Evolutionary conservation across 257 asterid species (phyloP).

Genomic region (Gentiana straminea): DNA sequence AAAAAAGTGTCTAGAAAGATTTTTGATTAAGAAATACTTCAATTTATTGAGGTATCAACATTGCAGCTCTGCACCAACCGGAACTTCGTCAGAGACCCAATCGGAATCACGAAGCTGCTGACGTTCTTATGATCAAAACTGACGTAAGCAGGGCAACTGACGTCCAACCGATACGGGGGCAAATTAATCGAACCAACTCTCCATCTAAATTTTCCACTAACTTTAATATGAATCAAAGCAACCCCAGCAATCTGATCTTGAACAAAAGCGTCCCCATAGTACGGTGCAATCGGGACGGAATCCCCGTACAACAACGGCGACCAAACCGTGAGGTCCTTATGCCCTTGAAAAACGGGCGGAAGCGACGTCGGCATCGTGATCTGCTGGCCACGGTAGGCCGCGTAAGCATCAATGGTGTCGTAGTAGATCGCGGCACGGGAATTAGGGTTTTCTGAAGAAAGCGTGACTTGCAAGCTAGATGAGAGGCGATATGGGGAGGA

Average conservation of each 20-base stretch:
- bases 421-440: slow-evolving; percentile 44
- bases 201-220: slow-evolving; percentile 62
- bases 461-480: slow-evolving; percentile 43
- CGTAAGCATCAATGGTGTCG: slow-evolving; percentile 43
- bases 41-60: slow-evolving; percentile 32
- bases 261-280: slow-evolving; percentile 14
- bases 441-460: slow-evolving; percentile 54
- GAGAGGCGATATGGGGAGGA: slow-evolving; percentile 42
- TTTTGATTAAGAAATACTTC: background rate
- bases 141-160: slow-evolving; percentile 71
- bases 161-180: slow-evolving; percentile 43
- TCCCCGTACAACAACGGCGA: slow-evolving; percentile 48
- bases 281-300: slow-evolving; percentile 45
- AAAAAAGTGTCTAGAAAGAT: too few species aligned
- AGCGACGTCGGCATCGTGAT: slow-evolving; percentile 38
- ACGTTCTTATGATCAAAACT: slow-evolving; percentile 23
- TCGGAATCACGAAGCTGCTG: slow-evolving; percentile 9
- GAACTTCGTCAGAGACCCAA: slow-evolving; percentile 35
- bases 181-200: slow-evolving; percentile 60
- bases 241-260: slow-evolving; percentile 43
- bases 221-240: slow-evolving; percentile 30
- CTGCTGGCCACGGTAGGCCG: slow-evolving; percentile 55
- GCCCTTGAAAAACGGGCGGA: slow-evolving; percentile 54
- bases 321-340: slow-evolving; percentile 51
- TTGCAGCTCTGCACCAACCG: slow-evolving; percentile 40